Percentiles rank a stretch among this genome's conserved stretches.
Conservation (phyloP, 257 asterid species). For the Handroanthus guayacan region DNA sequence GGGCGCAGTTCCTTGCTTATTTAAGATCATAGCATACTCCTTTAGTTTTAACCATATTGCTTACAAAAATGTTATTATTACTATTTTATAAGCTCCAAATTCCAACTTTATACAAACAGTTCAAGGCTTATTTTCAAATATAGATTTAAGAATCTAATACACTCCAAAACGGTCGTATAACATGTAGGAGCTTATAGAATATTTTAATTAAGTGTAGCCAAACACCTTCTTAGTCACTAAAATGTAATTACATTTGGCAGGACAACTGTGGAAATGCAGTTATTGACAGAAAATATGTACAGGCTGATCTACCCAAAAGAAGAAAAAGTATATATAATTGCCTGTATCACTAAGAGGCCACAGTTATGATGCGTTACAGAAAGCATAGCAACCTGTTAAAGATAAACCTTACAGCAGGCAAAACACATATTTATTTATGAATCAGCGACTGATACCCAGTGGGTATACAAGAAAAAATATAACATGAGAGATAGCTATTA, state of each 20-base stretch:
- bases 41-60: too few relatives aligned
- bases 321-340: not conserved
- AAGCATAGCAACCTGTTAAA: slow-evolving; percentile 8
- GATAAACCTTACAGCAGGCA: not conserved
- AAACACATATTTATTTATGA: not conserved
- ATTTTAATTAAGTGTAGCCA: too few relatives aligned
- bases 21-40: too few relatives aligned
- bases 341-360: slow-evolving; percentile 13
- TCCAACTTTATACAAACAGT: too few relatives aligned
- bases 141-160: too few relatives aligned
- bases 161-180: too few relatives aligned
- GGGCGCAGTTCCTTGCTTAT: too few relatives aligned
- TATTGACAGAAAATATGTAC: not conserved
- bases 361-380: not conserved
- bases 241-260: not conserved
- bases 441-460: slow-evolving; percentile 3
- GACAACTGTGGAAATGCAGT: slow-evolving; percentile 4
- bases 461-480: not conserved
- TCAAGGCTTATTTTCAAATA: too few relatives aligned
- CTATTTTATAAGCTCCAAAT: too few relatives aligned
- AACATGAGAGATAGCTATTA: not conserved
- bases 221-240: not conserved
- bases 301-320: slow-evolving; percentile 6
- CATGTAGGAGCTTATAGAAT: too few relatives aligned
- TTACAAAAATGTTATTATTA: too few relatives aligned